phyloP scores from a whole-genome alignment of 495 filamentous ascomycete genomes.

The Letharia lupina region DNA sequence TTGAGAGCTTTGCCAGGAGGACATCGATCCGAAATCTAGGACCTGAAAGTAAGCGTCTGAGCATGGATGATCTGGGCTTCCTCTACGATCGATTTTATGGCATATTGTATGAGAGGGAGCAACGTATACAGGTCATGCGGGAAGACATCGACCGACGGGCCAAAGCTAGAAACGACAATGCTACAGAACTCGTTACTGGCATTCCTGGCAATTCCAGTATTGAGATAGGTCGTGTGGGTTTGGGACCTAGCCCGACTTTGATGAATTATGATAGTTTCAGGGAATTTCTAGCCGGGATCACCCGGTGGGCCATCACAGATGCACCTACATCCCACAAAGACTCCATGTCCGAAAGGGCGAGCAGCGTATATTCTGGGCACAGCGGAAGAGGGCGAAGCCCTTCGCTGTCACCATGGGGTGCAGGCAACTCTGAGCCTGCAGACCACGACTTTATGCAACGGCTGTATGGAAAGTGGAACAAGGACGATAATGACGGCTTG shows the following conservation, averaged over 20 bases:
- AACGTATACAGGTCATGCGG: constrained; percentile 66
- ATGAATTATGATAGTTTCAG: constrained; percentile 97
- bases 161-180: constrained; percentile 50
- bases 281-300: constrained; percentile 81
- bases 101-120: constrained; percentile 81
- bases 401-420: constrained; percentile 61
- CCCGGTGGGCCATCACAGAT: constrained; percentile 87
- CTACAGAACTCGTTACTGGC: constrained; percentile 39
- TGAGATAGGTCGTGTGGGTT: constrained; percentile 76
- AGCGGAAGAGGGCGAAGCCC: constrained; percentile 42
- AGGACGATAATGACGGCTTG: constrained; percentile 61
- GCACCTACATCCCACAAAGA: constrained; percentile 53
- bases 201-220: constrained; percentile 38
- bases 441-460: constrained; percentile 93
- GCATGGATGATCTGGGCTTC: constrained; percentile 72
- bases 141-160: constrained; percentile 61
- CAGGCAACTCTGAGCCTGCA: constrained; percentile 66
- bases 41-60: constrained; percentile 85
- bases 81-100: constrained; percentile 92
- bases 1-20: constrained; percentile 93
- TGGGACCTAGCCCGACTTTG: constrained; percentile 76
- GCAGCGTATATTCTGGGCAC: constrained; percentile 47
- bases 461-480: constrained; percentile 82
- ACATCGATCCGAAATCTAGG: constrained; percentile 94
- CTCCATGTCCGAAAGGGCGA: constrained; percentile 43